Evolutionary conservation across 768 basidiomycete genomes (phyloP).

Genomic region (Stropharia rugosoannulata): DNA sequence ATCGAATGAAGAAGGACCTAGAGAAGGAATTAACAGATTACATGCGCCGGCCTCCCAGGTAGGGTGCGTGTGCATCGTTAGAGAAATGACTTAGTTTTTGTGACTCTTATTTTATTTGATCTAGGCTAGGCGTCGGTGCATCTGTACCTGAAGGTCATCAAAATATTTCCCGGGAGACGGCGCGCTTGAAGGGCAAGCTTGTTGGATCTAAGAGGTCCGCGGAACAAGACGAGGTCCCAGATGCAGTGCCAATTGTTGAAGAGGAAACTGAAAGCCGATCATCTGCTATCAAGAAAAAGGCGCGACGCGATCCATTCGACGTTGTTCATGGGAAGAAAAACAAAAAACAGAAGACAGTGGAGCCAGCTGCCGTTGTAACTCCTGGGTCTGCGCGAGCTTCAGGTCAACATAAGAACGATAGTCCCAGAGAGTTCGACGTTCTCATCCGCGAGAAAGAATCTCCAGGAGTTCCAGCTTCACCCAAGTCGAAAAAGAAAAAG

Average conservation of each 20-base stretch:
- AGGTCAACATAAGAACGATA: background rate
- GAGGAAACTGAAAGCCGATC: slow-evolving; percentile 63
- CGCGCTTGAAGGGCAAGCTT: slow-evolving; percentile 61
- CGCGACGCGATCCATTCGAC: slow-evolving; percentile 57
- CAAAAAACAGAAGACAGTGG: slow-evolving; percentile 26
- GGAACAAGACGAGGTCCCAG: slow-evolving; percentile 36
- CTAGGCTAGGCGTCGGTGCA: slow-evolving; percentile 77
- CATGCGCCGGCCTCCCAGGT: slow-evolving; percentile 74
- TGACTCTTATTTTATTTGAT: slow-evolving; percentile 2
- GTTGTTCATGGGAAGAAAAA: slow-evolving; percentile 46
- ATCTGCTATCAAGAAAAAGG: slow-evolving; percentile 57
- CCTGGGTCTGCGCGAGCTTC: background rate
- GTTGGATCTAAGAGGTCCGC: slow-evolving; percentile 48
- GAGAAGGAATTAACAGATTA: slow-evolving; percentile 65
- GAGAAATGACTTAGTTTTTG: slow-evolving; percentile 3
- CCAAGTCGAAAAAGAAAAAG: too few species aligned
- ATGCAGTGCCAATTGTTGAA: slow-evolving; percentile 21
- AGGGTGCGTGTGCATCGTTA: slow-evolving; percentile 18
- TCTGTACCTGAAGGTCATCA: slow-evolving; percentile 47
- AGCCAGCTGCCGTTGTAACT: background rate
- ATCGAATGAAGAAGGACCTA: slow-evolving; percentile 32
- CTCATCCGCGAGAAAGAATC: background rate
- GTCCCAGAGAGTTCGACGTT: slow-evolving; percentile 4
- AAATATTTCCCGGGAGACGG: slow-evolving; percentile 49
- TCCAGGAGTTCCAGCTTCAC: too few species aligned